Evolutionary conservation across 2,329 filamentous ascomycete genomes (phyloP).

Genomic region (Fusarium kyushuense): DNA sequence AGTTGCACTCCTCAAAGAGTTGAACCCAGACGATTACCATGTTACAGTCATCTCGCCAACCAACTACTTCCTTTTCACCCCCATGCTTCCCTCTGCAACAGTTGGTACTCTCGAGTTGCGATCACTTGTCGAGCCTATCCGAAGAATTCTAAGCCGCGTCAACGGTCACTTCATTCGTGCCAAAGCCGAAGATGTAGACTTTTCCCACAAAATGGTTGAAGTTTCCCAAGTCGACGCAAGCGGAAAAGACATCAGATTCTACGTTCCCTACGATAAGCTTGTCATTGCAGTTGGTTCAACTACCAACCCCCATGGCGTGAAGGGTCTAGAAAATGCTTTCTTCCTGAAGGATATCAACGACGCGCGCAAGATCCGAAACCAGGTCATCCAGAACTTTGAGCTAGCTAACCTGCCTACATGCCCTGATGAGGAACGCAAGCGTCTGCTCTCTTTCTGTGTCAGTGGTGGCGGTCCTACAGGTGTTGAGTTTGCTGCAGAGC

Average conservation of each 20-base stretch:
- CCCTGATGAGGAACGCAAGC: constrained; percentile 84
- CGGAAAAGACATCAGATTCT: constrained; percentile 85
- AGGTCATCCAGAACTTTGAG: constrained; percentile 90
- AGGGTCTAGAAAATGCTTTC: constrained; percentile 91
- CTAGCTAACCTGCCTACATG: constrained; percentile 93
- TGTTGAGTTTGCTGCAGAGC: constrained; percentile 96
- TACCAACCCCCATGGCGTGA: constrained; percentile 95
- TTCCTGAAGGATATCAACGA: constrained; percentile 97
- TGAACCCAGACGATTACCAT: constrained; percentile 93
- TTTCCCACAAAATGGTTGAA: constrained; percentile 91
- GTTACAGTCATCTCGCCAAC: constrained; percentile 94
- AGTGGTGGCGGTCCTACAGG: constrained; percentile 78
- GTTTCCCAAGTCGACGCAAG: constrained; percentile 77
- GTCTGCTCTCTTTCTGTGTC: constrained; percentile 94
- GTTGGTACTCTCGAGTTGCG: constrained; percentile 93
- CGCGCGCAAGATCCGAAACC: constrained; percentile 88
- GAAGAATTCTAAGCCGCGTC: constrained; percentile 81
- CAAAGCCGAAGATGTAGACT: constrained; percentile 88
- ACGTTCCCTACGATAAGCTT: constrained; percentile 97
- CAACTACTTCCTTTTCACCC: constrained; percentile 98
- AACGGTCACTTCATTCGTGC: constrained; percentile 92
- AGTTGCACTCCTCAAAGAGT: constrained; percentile 88
- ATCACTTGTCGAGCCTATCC: constrained; percentile 92
- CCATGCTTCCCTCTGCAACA: constrained; percentile 96
- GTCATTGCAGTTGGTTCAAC: constrained; percentile 91